Conservation (phyloP, 768 basidiomycete species). For the Lyophyllum semitale region DNA sequence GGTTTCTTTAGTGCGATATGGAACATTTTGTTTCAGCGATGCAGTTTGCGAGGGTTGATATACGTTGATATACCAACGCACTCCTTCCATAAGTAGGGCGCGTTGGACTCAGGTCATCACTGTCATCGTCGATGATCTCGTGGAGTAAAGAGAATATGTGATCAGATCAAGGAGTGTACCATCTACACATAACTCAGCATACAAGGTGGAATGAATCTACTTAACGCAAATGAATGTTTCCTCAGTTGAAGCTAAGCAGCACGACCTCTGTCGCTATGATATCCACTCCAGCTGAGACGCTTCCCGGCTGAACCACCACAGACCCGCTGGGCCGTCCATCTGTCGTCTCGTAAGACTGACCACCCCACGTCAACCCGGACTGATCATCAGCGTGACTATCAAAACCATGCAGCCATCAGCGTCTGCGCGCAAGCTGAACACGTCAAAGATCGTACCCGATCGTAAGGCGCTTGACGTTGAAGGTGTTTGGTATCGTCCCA, state of each 20-base stretch:
- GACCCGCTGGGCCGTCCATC: constrained; percentile 42
- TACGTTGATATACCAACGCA: no score
- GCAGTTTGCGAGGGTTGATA: no score
- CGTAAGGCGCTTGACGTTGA: constrained; percentile 49
- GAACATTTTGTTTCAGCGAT: no score
- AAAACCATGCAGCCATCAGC: constrained; percentile 1
- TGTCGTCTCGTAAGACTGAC: constrained; percentile 56
- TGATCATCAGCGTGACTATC: constrained; percentile 50
- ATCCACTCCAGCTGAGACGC: constrained; percentile 40
- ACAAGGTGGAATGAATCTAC: no score
- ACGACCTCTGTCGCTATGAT: constrained; percentile 51
- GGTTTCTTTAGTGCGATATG: no score
- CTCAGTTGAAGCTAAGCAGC: constrained; percentile 35
- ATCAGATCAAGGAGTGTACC: no score
- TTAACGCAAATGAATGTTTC: not conserved
- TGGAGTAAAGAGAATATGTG: no score
- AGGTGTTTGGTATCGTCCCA: constrained; percentile 18
- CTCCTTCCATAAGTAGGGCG: no score
- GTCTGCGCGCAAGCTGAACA: not conserved
- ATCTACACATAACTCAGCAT: no score
- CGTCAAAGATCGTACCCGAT: constrained; percentile 42
- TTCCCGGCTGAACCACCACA: constrained; percentile 25
- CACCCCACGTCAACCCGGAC: constrained; percentile 56
- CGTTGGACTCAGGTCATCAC: no score
- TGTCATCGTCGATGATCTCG: no score